These are phyloP conservation scores for Verticillium longisporum DNA, from an alignment of 2,329 filamentous ascomycete genomes.

Conservation along the genomic window DNA sequence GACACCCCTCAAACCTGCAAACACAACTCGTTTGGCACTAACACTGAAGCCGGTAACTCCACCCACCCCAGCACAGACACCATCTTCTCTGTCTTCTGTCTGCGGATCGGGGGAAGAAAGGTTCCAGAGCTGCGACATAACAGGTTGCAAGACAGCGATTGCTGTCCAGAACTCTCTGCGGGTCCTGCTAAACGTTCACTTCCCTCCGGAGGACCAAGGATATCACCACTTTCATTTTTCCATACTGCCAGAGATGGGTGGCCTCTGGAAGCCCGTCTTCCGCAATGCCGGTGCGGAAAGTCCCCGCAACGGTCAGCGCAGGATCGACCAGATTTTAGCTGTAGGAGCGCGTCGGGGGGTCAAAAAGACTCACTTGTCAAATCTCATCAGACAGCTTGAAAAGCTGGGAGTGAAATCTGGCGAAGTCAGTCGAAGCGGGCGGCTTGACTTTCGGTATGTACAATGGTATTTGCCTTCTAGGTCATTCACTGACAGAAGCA, in stretches of 20 bases:
- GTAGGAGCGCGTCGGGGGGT: constrained; percentile 51
- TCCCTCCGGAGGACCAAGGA: constrained; percentile 38
- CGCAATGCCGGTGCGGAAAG: constrained; percentile 24
- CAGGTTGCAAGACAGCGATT: constrained; percentile 38
- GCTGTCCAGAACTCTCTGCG: constrained; percentile 51
- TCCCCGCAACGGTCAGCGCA: constrained; percentile 25
- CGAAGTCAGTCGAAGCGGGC: constrained; percentile 44
- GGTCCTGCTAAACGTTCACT: constrained; percentile 41
- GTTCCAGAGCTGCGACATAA: constrained; percentile 38
- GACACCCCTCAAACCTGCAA: background rate
- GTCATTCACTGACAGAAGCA: background rate
- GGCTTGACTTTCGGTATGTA: constrained; percentile 51
- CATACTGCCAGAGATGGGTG: constrained; percentile 38
- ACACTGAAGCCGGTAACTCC: background rate
- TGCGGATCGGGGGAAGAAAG: constrained; percentile 16
- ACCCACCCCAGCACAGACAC: constrained; percentile 37
- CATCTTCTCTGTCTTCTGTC: constrained; percentile 20
- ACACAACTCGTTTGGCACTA: background rate
- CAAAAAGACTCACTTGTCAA: constrained; percentile 38
- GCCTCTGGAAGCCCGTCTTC: constrained; percentile 47
- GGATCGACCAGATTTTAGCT: constrained; percentile 52
- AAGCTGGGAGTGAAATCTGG: constrained; percentile 44
- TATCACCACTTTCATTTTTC: constrained; percentile 42
- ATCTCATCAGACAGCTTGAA: constrained; percentile 46
- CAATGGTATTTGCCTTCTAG: background rate